Conservation (phyloP, 176 grass and related monocot species). For the Chloris gayana region DNA sequence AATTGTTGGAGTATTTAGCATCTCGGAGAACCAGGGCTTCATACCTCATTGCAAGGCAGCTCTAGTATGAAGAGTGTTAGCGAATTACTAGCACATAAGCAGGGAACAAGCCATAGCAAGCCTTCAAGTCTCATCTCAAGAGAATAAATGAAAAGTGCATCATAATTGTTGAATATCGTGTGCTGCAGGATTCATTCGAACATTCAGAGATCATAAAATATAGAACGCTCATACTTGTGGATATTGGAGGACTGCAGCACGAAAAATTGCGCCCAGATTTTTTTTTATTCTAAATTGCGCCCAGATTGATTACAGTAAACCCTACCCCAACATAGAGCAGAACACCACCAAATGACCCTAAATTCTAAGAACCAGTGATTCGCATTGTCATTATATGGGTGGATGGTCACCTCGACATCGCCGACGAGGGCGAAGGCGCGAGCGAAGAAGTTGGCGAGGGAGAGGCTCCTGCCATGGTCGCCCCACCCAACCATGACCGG, state of each 20-base stretch:
- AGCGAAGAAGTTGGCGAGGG: conserved; percentile 70
- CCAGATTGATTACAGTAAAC: no score
- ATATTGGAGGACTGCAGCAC: no score
- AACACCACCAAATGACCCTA: not conserved
- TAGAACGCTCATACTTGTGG: no score
- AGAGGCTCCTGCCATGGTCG: conserved; percentile 39
- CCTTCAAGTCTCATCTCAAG: no score
- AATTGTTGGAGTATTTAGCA: conserved; percentile 33
- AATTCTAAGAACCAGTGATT: not conserved
- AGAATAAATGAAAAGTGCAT: no score
- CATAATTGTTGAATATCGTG: no score
- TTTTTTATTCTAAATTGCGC: no score
- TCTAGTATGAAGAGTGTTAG: conserved; percentile 33
- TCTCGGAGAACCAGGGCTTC: conserved; percentile 69
- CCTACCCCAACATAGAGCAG: no score
- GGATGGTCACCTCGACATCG: conserved; percentile 63
- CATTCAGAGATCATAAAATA: no score
- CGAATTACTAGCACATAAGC: not conserved
- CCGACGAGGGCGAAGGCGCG: conserved; percentile 64
- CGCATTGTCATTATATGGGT: not conserved
- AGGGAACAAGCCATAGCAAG: no score
- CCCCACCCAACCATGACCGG: not conserved
- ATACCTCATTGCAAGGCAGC: conserved; percentile 80
- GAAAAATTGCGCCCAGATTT: no score
- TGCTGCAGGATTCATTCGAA: no score